These are phyloP conservation scores for Rhodotorula sphaerocarpa DNA, from an alignment of 768 basidiomycete genomes.

Conservation along the genomic window DNA sequence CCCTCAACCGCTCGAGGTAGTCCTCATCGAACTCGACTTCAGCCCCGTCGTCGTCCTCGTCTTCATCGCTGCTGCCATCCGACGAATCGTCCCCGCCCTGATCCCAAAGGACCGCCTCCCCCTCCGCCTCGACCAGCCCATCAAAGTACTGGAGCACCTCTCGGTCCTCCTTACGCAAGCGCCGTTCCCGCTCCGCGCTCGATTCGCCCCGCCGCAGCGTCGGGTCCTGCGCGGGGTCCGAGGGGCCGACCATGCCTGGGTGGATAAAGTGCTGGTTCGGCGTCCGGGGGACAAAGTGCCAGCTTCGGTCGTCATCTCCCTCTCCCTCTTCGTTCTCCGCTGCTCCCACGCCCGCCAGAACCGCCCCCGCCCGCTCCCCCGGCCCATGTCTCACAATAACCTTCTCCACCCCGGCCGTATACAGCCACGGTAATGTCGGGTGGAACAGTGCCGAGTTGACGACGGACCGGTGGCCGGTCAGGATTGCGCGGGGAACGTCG, in stretches of 20 bases:
- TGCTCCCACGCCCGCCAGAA: too few species aligned
- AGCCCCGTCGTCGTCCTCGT: not conserved
- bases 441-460: slow-evolving; percentile 68
- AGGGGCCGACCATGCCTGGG: not conserved
- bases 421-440: slow-evolving; percentile 58
- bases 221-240: not conserved
- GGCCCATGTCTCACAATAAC: slow-evolving; percentile 9
- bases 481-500: not conserved
- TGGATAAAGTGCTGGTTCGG: not conserved
- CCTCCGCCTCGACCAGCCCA: not conserved
- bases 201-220: not conserved
- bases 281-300: not conserved
- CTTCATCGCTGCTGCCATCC: not conserved
- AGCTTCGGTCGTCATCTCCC: too few species aligned
- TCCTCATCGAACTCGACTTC: not conserved
- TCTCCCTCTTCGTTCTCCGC: too few species aligned
- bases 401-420: slow-evolving; percentile 63
- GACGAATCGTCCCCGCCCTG: not conserved
- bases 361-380: too few species aligned
- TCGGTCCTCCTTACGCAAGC: slow-evolving; percentile 14
- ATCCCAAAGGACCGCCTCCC: not conserved
- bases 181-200: not conserved
- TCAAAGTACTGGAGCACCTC: slow-evolving; percentile 28
- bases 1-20: not conserved
- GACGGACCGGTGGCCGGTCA: slow-evolving; percentile 63